Evolutionary conservation across 495 filamentous ascomycete genomes (phyloP).

Genomic region (Hypoxylon lienhwacheense): DNA sequence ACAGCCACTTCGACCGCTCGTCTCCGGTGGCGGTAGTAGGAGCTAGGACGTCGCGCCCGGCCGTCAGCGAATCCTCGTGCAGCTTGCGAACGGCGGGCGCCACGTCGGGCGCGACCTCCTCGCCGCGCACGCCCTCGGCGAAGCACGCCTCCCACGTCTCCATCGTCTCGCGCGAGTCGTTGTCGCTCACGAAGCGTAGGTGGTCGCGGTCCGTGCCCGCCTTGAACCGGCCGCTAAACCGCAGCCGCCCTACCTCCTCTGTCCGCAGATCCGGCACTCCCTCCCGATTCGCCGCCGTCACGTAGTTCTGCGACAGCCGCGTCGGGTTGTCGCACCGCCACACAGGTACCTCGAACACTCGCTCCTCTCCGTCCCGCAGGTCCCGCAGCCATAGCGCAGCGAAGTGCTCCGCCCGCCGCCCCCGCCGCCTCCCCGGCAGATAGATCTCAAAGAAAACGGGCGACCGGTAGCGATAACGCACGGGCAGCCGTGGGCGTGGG

Average conservation of each 20-base stretch:
- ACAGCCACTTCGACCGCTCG: conserved; percentile 76
- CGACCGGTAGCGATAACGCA: conserved; percentile 84
- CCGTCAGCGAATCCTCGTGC: conserved; percentile 75
- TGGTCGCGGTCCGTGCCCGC: conserved; percentile 91
- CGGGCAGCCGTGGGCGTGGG: conserved; percentile 69
- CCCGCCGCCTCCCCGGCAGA: conserved; percentile 62
- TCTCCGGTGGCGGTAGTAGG: conserved; percentile 63
- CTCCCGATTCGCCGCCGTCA: conserved; percentile 70
- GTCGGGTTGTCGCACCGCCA: conserved; percentile 74
- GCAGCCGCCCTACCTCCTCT: conserved; percentile 74
- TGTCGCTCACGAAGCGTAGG: conserved; percentile 78
- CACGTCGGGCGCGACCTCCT: conserved; percentile 66
- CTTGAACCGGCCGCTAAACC: conserved; percentile 79
- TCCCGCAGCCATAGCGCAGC: conserved; percentile 84
- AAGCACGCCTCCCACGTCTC: conserved; percentile 92
- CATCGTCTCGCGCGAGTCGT: conserved; percentile 86
- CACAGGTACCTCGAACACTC: conserved; percentile 78
- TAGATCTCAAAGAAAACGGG: conserved; percentile 89
- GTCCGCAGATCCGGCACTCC: conserved; percentile 67
- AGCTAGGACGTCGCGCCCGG: conserved; percentile 78
- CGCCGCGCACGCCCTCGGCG: conserved; percentile 76
- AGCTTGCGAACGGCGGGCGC: conserved; percentile 66
- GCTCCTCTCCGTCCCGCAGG: conserved; percentile 74
- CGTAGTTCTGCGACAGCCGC: conserved; percentile 86
- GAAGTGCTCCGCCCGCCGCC: conserved; percentile 71